These are phyloP conservation scores for Starmerella tilneyi DNA, from an alignment of 805 yeast genomes.

Conservation along the genomic window DNA sequence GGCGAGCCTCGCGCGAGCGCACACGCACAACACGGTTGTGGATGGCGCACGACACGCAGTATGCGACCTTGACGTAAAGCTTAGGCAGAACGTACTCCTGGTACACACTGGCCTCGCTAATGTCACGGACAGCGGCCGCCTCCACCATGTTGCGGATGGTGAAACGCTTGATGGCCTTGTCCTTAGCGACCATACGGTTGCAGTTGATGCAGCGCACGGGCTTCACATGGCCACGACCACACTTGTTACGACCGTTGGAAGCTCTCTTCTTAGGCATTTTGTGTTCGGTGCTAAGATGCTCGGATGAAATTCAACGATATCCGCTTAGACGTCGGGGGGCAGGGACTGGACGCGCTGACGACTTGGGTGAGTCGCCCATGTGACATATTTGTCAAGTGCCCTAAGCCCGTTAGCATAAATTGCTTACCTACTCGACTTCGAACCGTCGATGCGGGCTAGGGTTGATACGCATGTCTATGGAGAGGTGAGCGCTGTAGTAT, in stretches of 20 bases:
- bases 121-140: conserved; percentile 98
- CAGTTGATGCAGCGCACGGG: conserved; percentile 99
- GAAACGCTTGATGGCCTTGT: conserved; percentile 99
- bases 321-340: conserved; percentile 7
- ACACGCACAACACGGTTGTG: conserved; percentile 99
- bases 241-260: conserved; percentile 99
- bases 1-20: conserved; percentile 98
- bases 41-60: conserved; percentile 99
- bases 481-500: background rate
- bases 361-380: conserved; percentile 6
- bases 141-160: conserved; percentile 99
- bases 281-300: conserved; percentile 13
- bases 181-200: conserved; percentile 99
- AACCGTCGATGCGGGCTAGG: too few relatives aligned
- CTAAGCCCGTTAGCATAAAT: conserved; percentile 2
- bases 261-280: conserved; percentile 99
- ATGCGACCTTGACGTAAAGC: conserved; percentile 98
- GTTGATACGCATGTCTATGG: background rate
- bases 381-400: background rate
- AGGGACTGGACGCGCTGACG: conserved; percentile 4
- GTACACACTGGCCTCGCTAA: conserved; percentile 98
- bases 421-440: too few relatives aligned
- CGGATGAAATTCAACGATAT: conserved; percentile 13
- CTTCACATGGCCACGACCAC: conserved; percentile 99
- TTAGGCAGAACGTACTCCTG: conserved; percentile 98